A percentile compares a stretch with the other conserved stretches of the same genome.
These are phyloP conservation scores for Alternaria arbusti DNA, from an alignment of 2,329 filamentous ascomycete genomes.

Conservation along the genomic window DNA sequence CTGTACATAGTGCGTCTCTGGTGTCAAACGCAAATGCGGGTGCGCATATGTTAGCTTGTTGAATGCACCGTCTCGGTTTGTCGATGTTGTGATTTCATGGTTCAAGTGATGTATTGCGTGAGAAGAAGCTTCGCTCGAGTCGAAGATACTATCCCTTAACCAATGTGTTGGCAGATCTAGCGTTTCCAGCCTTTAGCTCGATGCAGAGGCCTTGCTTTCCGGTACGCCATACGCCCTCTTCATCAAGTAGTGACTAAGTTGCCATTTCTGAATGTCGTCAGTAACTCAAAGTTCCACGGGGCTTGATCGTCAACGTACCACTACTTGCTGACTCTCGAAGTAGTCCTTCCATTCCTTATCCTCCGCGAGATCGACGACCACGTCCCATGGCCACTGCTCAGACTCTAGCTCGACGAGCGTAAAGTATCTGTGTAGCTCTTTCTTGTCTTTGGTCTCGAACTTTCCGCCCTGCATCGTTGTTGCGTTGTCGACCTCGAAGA, in stretches of 20 bases:
- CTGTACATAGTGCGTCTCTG: constrained; percentile 29
- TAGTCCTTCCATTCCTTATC: constrained; percentile 16
- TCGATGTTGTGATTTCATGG: neutral
- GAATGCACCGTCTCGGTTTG: neutral
- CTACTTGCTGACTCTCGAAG: constrained; percentile 17
- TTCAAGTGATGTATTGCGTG: neutral
- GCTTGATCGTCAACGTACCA: constrained; percentile 10
- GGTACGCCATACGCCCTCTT: neutral
- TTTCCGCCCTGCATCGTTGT: constrained; percentile 5
- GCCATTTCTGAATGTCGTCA: constrained; percentile 23
- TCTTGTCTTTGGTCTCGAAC: constrained; percentile 7
- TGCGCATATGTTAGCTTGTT: constrained; percentile 1
- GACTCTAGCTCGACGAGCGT: constrained; percentile 20
- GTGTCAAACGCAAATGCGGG: constrained; percentile 30
- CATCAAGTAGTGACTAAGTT: constrained; percentile 18
- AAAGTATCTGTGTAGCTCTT: constrained; percentile 15
- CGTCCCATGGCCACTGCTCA: constrained; percentile 27
- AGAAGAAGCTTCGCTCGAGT: neutral
- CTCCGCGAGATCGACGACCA: constrained; percentile 20
- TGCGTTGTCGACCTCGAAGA: constrained; percentile 21
- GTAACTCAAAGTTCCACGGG: neutral
- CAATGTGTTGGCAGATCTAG: neutral
- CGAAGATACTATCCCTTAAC: neutral
- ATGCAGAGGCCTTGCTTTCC: neutral
- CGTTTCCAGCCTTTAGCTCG: neutral